Base-by-base conservation (phyloP, 2,329 filamentous ascomycete genomes). In the Fusarium succisae region DNA sequence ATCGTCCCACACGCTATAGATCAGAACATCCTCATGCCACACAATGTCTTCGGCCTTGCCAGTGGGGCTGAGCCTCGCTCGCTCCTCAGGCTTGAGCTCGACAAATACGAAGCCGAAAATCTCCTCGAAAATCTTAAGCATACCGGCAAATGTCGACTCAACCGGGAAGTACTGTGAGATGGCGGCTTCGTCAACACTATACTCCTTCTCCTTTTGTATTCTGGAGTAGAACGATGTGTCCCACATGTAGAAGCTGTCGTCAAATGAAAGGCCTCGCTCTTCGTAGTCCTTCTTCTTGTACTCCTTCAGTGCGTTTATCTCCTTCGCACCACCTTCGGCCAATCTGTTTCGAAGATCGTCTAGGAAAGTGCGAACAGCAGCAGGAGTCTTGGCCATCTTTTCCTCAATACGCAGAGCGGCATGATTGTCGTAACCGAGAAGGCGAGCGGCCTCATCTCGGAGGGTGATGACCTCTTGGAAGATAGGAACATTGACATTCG, bases 161-260 rank as follows among this genome's bases (percentile, higher is more conserved):
- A 96, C 87, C 8, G 94, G 94, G 84, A 96, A 96, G 83, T 95
- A 96, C 82, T 96, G 92, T 15, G 94, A 91, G 78, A 96, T 93
- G 79, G 91, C 90, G 77, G 91, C 90, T 81, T 96, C 93, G 73
- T 96, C 93, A 51, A 96, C 91, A 77, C 90, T 91, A 81, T 91
- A 96, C 79, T 96, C 92, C 79, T 92, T 89, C 84, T 96, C 93
- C 44, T 95, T 89, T 89, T 95, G 92, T 80, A 95, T 85, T 12
- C 92, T 91, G 76, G 94, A 92, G 82, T 96, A 96, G 83, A 91
- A 96, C 47, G 92, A 87, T 79, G 93, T 89, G 76, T 96, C 94
- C 94, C 94, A 96, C 45, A 95, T 88, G 81, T 93, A 96, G 81
- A 95, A 94, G 76, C 91, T 90, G 55, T 88, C 90, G 76, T 94